Percentiles rank a stretch among this genome's conserved stretches.
Evolutionary conservation across 2,329 filamentous ascomycete species (phyloP).

Genomic region (Sphaerostilbella broomeana): DNA sequence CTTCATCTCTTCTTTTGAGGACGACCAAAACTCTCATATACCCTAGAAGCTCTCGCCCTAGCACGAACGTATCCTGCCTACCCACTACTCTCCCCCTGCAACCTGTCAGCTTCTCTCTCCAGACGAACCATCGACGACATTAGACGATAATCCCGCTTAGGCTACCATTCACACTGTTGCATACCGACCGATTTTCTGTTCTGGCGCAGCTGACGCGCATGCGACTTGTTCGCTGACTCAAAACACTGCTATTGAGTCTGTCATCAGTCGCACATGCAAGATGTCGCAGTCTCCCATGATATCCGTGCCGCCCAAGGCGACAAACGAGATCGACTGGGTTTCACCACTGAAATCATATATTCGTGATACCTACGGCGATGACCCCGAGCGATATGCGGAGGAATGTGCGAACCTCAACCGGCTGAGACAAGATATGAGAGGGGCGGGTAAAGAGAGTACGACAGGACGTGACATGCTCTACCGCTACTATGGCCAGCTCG

Average conservation of each 20-base stretch:
- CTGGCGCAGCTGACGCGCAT: slow-evolving; percentile 11
- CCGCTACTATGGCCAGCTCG: slow-evolving; percentile 94
- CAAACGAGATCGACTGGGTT: slow-evolving; percentile 98
- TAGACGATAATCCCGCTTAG: too few species aligned
- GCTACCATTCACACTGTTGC: slow-evolving; percentile 5
- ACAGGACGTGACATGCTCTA: slow-evolving; percentile 90
- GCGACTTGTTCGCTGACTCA: slow-evolving; percentile 12
- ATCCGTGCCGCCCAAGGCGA: slow-evolving; percentile 83
- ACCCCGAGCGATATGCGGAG: slow-evolving; percentile 90
- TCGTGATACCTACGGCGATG: slow-evolving; percentile 86
- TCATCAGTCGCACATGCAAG: slow-evolving; percentile 20
- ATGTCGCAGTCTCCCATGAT: slow-evolving; percentile 93
- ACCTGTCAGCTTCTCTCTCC: too few species aligned
- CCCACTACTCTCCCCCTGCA: too few species aligned
- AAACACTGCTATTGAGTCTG: slow-evolving; percentile 8
- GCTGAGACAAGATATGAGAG: slow-evolving; percentile 95
- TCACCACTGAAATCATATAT: slow-evolving; percentile 89
- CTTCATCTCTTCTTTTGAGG: too few species aligned
- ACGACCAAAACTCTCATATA: too few species aligned
- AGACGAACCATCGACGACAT: too few species aligned
- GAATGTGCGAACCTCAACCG: slow-evolving; percentile 93
- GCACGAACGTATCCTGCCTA: too few species aligned
- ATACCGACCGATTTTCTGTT: slow-evolving; percentile 5
- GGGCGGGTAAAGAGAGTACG: slow-evolving; percentile 92
- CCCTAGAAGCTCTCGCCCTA: too few species aligned